A percentile compares a stretch with the other conserved stretches of the same genome.
Evolutionary conservation across 129 eudicot species (phyloP).

Genomic region (Lactuca saligna): DNA sequence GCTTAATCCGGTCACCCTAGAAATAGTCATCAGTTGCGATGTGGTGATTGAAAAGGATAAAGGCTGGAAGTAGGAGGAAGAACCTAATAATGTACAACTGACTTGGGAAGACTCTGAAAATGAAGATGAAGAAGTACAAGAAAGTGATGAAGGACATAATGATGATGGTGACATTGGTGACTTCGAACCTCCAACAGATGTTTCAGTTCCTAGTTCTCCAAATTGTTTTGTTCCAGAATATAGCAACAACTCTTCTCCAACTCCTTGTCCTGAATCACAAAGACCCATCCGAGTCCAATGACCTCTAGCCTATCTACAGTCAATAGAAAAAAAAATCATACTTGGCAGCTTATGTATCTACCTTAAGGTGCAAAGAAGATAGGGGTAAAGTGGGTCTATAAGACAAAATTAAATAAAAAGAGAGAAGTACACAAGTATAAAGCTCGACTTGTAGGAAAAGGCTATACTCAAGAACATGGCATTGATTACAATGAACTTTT

Average conservation of each 20-base stretch:
- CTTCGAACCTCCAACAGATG: neutral
- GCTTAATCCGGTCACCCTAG: neutral
- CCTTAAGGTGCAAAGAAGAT: neutral
- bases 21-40: neutral
- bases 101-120: neutral
- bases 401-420: neutral
- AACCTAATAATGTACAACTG: neutral
- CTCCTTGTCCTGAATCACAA: neutral
- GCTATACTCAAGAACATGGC: neutral
- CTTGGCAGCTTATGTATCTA: neutral
- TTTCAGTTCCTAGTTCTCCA: neutral
- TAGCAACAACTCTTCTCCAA: too few relatives aligned
- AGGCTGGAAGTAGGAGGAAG: constrained; percentile 1
- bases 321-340: neutral
- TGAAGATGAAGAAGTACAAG: neutral
- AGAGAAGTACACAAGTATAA: neutral
- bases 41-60: constrained; percentile 10
- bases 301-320: neutral
- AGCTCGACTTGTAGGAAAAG: neutral
- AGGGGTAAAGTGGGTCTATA: neutral
- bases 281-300: neutral
- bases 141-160: neutral
- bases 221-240: neutral
- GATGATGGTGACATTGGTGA: neutral
- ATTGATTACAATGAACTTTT: neutral